These are phyloP conservation scores for Danielia oregonensis DNA, from an alignment of 805 yeast genomes.

Conservation along the genomic window DNA sequence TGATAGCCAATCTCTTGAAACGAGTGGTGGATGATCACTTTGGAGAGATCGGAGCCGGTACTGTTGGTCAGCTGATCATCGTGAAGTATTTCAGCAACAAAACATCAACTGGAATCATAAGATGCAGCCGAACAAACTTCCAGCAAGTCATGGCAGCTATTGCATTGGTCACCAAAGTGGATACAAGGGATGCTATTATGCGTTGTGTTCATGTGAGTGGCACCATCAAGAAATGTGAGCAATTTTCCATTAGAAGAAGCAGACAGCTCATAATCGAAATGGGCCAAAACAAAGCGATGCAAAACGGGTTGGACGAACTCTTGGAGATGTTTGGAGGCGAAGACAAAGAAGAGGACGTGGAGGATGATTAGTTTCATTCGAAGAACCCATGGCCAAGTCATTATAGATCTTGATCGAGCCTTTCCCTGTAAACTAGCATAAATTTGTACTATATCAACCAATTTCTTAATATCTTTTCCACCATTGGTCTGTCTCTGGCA, in stretches of 20 bases:
- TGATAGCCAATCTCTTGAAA: slow-evolving; percentile 52
- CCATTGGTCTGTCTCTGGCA: no score
- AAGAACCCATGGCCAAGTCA: no score
- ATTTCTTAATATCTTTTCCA: no score
- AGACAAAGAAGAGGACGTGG: slow-evolving; percentile 6
- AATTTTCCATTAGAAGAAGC: slow-evolving; percentile 52
- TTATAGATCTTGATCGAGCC: no score
- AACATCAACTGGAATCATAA: slow-evolving; percentile 80
- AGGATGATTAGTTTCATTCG: neutral
- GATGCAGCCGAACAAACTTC: slow-evolving; percentile 66
- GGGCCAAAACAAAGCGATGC: slow-evolving; percentile 11
- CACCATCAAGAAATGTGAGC: slow-evolving; percentile 80
- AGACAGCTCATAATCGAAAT: slow-evolving; percentile 30
- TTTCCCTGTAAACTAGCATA: no score
- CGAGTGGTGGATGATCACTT: slow-evolving; percentile 56
- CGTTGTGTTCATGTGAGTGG: slow-evolving; percentile 75
- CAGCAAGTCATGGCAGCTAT: slow-evolving; percentile 67
- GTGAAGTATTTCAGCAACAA: slow-evolving; percentile 76
- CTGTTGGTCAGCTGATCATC: slow-evolving; percentile 53
- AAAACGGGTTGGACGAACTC: slow-evolving; percentile 10
- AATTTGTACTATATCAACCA: no score
- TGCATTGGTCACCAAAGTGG: slow-evolving; percentile 49
- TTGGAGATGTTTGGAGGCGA: slow-evolving; percentile 9
- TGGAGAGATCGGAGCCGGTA: slow-evolving; percentile 78
- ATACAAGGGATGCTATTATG: slow-evolving; percentile 48